Conservation (phyloP, 139 green algal species). For the Coelastrella sp. region DNA sequence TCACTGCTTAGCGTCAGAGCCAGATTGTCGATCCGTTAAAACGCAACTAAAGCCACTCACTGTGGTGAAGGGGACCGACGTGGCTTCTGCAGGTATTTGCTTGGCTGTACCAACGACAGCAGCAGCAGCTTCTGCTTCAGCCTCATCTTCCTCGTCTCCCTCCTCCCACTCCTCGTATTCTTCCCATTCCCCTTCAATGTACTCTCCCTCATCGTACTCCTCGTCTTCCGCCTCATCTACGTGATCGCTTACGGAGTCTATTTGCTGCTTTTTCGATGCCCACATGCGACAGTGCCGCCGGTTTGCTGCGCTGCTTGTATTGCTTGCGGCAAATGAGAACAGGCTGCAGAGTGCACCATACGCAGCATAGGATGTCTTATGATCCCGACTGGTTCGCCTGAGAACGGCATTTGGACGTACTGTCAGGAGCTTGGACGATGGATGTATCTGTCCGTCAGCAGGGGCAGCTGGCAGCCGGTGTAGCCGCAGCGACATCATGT, state of each 20-base stretch:
- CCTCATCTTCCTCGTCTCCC: slow-evolving; percentile 1
- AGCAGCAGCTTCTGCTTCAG: neutral
- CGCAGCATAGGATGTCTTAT: too few species aligned
- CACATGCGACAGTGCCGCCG: neutral
- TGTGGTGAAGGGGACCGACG: neutral
- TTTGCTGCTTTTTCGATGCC: slow-evolving; percentile 9
- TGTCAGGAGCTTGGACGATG: neutral
- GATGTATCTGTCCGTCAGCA: neutral
- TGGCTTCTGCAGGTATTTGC: neutral
- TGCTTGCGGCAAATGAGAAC: neutral
- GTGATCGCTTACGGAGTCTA: neutral
- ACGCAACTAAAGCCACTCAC: neutral
- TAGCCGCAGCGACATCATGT: neutral
- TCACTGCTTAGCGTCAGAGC: too few species aligned
- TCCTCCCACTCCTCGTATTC: slow-evolving; percentile 19
- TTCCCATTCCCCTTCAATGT: slow-evolving; percentile 24
- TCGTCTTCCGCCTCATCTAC: slow-evolving; percentile 1
- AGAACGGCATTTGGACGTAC: too few species aligned
- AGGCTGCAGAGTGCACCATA: too few species aligned
- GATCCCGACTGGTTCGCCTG: too few species aligned
- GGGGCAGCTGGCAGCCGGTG: neutral
- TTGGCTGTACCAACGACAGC: neutral
- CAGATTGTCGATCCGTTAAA: too few species aligned
- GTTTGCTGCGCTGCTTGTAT: neutral
- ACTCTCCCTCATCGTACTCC: neutral